Conservation (phyloP, 768 basidiomycete genomes). For the Podaxis sp. region DNA sequence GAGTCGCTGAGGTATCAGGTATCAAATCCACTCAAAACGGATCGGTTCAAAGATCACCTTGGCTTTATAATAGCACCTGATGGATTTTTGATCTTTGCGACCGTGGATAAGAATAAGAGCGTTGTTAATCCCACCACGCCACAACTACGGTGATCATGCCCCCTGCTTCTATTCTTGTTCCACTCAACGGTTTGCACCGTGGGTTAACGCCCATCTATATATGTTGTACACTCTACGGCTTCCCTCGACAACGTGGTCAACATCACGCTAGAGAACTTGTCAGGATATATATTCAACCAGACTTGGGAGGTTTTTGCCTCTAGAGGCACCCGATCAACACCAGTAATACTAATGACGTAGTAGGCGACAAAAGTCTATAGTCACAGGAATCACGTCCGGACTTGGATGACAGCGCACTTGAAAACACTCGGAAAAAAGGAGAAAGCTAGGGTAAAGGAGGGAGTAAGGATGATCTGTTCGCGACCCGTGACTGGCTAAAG, state of each 20-base stretch:
- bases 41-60: conserved; percentile 3
- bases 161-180: conserved; percentile 4
- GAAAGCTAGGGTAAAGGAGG: background rate
- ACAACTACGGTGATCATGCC: background rate
- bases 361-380: background rate
- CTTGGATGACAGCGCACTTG: background rate
- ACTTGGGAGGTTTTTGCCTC: background rate
- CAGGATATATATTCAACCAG: conserved; percentile 1
- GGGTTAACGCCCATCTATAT: background rate
- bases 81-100: background rate
- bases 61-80: background rate
- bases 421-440: background rate
- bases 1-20: background rate
- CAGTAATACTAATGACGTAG: no score
- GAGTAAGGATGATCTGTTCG: background rate
- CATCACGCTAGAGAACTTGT: conserved; percentile 1
- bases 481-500: background rate
- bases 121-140: background rate
- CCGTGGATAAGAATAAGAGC: conserved; percentile 7
- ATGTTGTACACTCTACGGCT: background rate
- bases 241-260: conserved; percentile 8
- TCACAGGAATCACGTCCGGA: background rate
- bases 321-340: background rate
- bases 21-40: background rate
- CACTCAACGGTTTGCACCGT: background rate